A percentile compares a stretch with the other conserved stretches of the same genome.
Conservation (phyloP, 1,139 yeast species). For the Saccharomyces hybrid region DNA sequence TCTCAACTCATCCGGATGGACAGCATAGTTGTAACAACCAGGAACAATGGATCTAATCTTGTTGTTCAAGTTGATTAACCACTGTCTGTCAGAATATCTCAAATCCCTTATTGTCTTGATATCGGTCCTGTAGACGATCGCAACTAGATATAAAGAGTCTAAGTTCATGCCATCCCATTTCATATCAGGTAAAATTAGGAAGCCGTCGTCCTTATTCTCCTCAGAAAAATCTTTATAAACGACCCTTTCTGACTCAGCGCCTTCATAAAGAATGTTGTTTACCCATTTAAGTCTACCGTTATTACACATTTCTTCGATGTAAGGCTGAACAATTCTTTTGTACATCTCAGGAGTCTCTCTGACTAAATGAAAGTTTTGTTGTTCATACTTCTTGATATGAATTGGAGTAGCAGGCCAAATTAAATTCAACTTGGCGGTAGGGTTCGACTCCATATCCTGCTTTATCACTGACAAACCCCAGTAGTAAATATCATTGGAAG, state of each 20-base stretch:
- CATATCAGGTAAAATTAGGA: constrained; percentile 69
- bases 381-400: constrained; percentile 68
- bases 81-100: constrained; percentile 47
- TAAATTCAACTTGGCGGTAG: constrained; percentile 66
- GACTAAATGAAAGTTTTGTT: constrained; percentile 51
- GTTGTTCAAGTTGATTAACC: constrained; percentile 41
- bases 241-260: constrained; percentile 76
- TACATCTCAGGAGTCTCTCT: constrained; percentile 79
- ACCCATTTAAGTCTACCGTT: constrained; percentile 79
- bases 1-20: constrained; percentile 42
- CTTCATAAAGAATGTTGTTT: constrained; percentile 68
- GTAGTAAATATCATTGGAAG: constrained; percentile 70
- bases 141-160: constrained; percentile 67
- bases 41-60: constrained; percentile 44
- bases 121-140: constrained; percentile 64
- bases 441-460: constrained; percentile 42
- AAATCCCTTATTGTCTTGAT: constrained; percentile 72
- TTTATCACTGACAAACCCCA: constrained; percentile 61
- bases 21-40: constrained; percentile 35
- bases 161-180: constrained; percentile 82
- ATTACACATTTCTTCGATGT: constrained; percentile 68
- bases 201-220: constrained; percentile 44
- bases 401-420: constrained; percentile 87
- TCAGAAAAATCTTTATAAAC: constrained; percentile 28
- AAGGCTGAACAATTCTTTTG: constrained; percentile 55